A percentile compares a stretch with the other conserved stretches of the same genome.
Conservation (phyloP, 2,329 filamentous ascomycete genomes). For the Zymoseptoria pseudotritici region DNA sequence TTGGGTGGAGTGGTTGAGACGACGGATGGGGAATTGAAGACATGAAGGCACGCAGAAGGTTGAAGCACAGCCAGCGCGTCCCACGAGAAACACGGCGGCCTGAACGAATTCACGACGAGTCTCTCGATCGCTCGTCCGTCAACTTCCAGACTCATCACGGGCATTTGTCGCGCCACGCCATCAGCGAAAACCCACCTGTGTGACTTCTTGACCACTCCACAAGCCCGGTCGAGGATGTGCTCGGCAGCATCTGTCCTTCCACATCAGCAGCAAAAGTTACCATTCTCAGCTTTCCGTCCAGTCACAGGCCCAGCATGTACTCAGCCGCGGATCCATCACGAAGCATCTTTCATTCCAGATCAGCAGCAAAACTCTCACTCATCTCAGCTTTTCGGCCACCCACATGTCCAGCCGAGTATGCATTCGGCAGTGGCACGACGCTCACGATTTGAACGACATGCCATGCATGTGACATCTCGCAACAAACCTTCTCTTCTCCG, state of each 20-base stretch:
- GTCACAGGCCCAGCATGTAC: no score
- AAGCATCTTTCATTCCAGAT: no score
- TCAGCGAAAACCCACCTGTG: no score
- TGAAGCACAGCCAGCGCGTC: neutral
- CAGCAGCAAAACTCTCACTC: neutral
- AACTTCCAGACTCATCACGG: no score
- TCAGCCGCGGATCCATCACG: no score
- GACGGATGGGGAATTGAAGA: neutral
- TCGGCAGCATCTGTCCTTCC: no score
- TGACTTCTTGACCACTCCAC: no score
- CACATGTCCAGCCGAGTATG: neutral
- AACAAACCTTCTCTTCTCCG: neutral
- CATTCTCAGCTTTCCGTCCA: no score
- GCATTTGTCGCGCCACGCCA: no score
- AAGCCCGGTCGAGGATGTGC: no score
- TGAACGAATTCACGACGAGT: neutral
- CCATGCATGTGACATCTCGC: neutral
- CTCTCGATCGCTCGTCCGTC: neutral
- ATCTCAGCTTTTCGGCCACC: neutral
- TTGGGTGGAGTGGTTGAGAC: conserved; percentile 45
- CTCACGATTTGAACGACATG: neutral
- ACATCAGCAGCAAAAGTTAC: no score
- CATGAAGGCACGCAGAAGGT: neutral
- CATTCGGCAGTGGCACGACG: neutral
- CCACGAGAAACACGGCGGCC: neutral